A percentile compares a stretch with the other conserved stretches of the same genome.
These are phyloP conservation scores for Chaetomiaceae sp. DNA, from an alignment of 2,329 filamentous ascomycete species.

Conservation along the genomic window DNA sequence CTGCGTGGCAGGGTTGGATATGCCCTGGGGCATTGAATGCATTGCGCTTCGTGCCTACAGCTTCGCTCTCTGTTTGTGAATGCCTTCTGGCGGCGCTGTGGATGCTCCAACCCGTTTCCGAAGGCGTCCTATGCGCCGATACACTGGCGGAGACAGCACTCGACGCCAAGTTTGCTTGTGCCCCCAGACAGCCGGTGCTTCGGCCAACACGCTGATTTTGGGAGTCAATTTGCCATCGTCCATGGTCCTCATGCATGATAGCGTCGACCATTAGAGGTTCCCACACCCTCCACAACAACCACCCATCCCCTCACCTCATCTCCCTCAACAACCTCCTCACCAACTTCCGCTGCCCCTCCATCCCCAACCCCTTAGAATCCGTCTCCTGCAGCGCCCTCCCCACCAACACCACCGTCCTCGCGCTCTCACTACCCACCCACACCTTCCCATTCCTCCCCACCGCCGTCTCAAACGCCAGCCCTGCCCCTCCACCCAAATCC, in stretches of 20 bases:
- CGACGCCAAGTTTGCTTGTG: too few relatives aligned
- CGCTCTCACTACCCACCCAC: constrained; percentile 78
- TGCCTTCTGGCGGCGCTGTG: too few relatives aligned
- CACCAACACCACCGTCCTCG: constrained; percentile 68
- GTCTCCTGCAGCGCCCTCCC: constrained; percentile 71
- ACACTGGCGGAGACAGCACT: too few relatives aligned
- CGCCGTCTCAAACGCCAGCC: constrained; percentile 81
- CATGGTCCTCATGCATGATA: neutral
- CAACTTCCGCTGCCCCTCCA: constrained; percentile 64
- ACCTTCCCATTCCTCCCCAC: constrained; percentile 88
- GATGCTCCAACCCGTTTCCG: too few relatives aligned
- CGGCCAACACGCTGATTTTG: too few relatives aligned
- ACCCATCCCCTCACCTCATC: constrained; percentile 35
- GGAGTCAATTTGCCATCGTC: neutral
- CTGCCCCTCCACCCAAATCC: constrained; percentile 34
- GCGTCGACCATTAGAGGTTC: neutral
- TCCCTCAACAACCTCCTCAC: constrained; percentile 61
- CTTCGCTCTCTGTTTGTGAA: too few relatives aligned
- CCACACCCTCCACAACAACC: neutral
- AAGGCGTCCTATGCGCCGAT: too few relatives aligned
- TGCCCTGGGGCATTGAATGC: neutral
- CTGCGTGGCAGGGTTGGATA: constrained; percentile 1
- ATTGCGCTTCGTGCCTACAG: too few relatives aligned
- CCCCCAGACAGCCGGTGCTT: too few relatives aligned
- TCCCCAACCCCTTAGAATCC: constrained; percentile 60